Conservation (phyloP, 495 filamentous ascomycete species). For the Penicillium ucsense region DNA sequence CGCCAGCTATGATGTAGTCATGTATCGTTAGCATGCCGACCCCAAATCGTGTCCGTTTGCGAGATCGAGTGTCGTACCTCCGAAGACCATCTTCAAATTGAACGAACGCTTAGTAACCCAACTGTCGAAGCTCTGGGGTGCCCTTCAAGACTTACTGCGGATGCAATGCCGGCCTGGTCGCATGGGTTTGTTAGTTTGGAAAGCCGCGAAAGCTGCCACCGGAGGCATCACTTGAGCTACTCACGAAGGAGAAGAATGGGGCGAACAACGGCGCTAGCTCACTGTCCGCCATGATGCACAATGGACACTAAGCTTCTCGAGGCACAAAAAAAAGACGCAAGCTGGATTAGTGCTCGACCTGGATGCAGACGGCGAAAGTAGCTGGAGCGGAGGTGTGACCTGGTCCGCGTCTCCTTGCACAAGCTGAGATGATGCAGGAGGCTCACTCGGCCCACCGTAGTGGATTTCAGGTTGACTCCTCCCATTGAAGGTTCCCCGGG, state of each 20-base stretch:
- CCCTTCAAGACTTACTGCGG: conserved; percentile 62
- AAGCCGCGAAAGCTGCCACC: neutral
- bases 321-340: neutral
- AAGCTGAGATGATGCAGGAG: conserved; percentile 8
- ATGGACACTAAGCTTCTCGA: neutral
- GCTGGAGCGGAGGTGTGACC: neutral
- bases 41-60: conserved; percentile 4
- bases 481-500: neutral
- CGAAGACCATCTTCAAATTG: conserved; percentile 63
- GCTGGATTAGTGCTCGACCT: neutral
- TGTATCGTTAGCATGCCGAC: conserved; percentile 10
- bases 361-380: neutral
- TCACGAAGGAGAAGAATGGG: conserved; percentile 96
- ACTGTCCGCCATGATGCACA: conserved; percentile 52
- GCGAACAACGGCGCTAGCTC: conserved; percentile 80
- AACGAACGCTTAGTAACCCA: no score
- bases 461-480: conserved; percentile 2
- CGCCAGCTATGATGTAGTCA: conserved; percentile 52
- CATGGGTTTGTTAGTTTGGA: conserved; percentile 18
- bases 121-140: no score
- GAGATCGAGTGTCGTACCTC: conserved; percentile 51
- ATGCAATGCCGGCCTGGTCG: conserved; percentile 65
- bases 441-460: conserved; percentile 19
- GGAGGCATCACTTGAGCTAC: conserved; percentile 13
- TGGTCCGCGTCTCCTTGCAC: conserved; percentile 3